Conservation (phyloP, 2,329 filamentous ascomycete genomes). For the Ascochyta pisi region DNA sequence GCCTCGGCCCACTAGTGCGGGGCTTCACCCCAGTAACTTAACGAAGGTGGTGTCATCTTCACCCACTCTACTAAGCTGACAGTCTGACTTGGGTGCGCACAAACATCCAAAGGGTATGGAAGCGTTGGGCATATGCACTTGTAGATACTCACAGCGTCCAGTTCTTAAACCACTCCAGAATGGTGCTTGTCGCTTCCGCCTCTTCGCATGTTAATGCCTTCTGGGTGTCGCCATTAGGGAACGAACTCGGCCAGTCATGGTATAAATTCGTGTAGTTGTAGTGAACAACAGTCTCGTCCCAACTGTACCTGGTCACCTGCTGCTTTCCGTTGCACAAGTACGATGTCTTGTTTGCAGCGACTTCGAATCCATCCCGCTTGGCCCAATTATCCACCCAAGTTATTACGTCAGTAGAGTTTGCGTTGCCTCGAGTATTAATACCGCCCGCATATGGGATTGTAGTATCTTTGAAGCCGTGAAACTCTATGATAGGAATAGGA, state of each 20-base stretch:
- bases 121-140: too few relatives aligned
- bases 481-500: constrained; percentile 52
- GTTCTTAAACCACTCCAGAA: constrained; percentile 41
- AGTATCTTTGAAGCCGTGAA: constrained; percentile 53
- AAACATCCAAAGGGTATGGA: too few relatives aligned
- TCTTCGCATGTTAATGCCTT: constrained; percentile 37
- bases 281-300: constrained; percentile 46
- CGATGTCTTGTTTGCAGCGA: constrained; percentile 34
- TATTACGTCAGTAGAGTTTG: constrained; percentile 26
- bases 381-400: constrained; percentile 51
- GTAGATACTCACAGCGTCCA: constrained; percentile 28
- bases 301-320: constrained; percentile 34
- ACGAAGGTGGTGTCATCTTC: not conserved
- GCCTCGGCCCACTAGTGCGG: constrained; percentile 13
- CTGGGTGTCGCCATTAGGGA: constrained; percentile 36
- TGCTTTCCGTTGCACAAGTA: constrained; percentile 40
- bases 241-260: constrained; percentile 52
- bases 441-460: constrained; percentile 53
- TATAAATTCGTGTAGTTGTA: constrained; percentile 49
- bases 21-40: not conserved
- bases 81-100: not conserved
- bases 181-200: constrained; percentile 41
- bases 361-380: constrained; percentile 41
- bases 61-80: constrained; percentile 1
- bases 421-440: constrained; percentile 27